Conservation (phyloP, 2,329 filamentous ascomycete genomes). For the Lojkania enalia region DNA sequence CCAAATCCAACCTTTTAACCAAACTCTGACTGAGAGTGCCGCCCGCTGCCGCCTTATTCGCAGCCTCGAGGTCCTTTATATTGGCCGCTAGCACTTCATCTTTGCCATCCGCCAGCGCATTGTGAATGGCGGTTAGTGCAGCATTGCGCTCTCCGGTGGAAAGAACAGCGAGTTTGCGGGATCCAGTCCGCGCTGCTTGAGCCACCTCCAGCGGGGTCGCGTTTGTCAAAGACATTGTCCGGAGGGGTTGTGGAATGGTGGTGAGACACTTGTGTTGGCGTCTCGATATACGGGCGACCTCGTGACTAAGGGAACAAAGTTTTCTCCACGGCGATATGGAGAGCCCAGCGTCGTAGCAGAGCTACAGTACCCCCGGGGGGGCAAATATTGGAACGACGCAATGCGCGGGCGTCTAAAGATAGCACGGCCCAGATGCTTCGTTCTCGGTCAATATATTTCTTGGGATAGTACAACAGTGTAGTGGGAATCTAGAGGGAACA, state of each 20-base stretch:
- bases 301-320: constrained; percentile 10
- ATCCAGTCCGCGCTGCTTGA: constrained; percentile 75
- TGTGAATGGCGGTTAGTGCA: constrained; percentile 80
- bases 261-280: constrained; percentile 20
- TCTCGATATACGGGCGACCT: not conserved
- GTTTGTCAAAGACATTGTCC: constrained; percentile 79
- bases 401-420: no score
- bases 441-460: no score
- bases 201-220: constrained; percentile 79
- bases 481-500: constrained; percentile 14
- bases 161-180: constrained; percentile 80
- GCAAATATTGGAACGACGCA: no score
- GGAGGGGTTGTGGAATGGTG: constrained; percentile 26
- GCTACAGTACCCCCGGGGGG: no score
- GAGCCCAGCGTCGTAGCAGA: constrained; percentile 6
- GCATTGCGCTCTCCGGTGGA: constrained; percentile 76
- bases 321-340: constrained; percentile 7
- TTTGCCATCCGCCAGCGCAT: constrained; percentile 70
- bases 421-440: no score
- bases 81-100: constrained; percentile 85
- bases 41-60: constrained; percentile 71
- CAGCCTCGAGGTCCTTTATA: constrained; percentile 75
- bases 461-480: no score
- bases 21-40: constrained; percentile 80
- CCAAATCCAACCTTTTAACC: constrained; percentile 84